Evolutionary conservation across 192 early-diverging fungal genomes (phyloP), one percentile per base, ranked within the genome.

Genomic region (Coemansia asiatica): DNA sequence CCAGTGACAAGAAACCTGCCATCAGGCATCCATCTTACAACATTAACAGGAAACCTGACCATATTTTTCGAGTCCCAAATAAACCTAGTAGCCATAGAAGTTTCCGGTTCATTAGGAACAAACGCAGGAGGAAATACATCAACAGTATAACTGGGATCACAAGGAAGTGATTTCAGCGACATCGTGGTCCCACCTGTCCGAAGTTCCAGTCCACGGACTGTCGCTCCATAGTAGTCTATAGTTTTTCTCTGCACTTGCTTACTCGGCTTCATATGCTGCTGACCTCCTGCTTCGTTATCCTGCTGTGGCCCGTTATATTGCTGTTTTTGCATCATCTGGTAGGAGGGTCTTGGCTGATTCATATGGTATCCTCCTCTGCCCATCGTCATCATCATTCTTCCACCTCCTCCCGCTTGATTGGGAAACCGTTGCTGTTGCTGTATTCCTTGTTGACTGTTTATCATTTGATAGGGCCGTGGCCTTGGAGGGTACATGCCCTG

Each of bases 11-110:
- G 75, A 29, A 95, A 87, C 19, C 97, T 81, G 19, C 95, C 95
- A 72, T 99, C 97, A 0, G 97, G 97, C 16, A 93, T 96, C 95
- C 95, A 99, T 85, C 89, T 83, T 35, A 94, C 88, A 26, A 93
- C 93, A 69, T 98, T 97, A 33, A 98, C 86, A 16, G 95, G 94
- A 69, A 87, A 93, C 61, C 94, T 72, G 54, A 89, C 85, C 72
- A 97, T 98, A 77, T 98, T 98, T n/a, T 89, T 91, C n/a, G 80
- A 71, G 48, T 67, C 59, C 46, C 76, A 71, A 15, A 78, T 63
- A 64, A 71, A 72, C 56, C 75, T 28, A 18, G 74, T 77, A 0
- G 75, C 60, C 19, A 82, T 60, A 9, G 72, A 71, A 4, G 74
- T 68, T 36, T 77, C 75, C 6, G 80, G 75, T 55, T 82, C 74